Conservation (phyloP, 2,329 filamentous ascomycete species). For the Pestalotiopsis sp. region DNA sequence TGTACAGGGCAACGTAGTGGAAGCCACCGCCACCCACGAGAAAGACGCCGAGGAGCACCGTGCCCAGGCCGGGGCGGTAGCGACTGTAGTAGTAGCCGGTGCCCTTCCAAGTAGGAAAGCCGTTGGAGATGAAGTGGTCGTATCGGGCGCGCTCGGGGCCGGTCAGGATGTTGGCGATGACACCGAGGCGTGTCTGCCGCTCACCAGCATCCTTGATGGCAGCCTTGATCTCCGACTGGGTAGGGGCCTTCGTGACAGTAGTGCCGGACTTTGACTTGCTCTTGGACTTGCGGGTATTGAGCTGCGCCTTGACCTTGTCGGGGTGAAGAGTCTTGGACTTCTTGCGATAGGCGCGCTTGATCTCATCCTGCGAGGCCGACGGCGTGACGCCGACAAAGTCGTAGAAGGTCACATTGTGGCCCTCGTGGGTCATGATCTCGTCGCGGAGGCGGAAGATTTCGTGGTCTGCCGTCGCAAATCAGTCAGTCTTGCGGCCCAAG, state of each 20-base stretch:
- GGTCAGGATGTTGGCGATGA: slow-evolving; percentile 84
- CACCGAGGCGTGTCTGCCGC: slow-evolving; percentile 79
- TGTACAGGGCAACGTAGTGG: slow-evolving; percentile 84
- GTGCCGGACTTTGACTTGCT: slow-evolving; percentile 62
- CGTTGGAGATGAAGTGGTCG: slow-evolving; percentile 90
- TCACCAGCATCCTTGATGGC: slow-evolving; percentile 82
- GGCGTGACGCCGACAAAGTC: slow-evolving; percentile 81
- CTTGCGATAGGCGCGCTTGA: slow-evolving; percentile 93
- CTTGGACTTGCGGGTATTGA: slow-evolving; percentile 67
- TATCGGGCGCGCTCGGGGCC: slow-evolving; percentile 83
- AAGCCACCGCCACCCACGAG: slow-evolving; percentile 80
- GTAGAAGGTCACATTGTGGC: slow-evolving; percentile 86
- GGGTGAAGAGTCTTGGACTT: slow-evolving; percentile 83
- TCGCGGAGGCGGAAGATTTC: slow-evolving; percentile 97
- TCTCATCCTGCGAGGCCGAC: slow-evolving; percentile 79
- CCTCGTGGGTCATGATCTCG: slow-evolving; percentile 78
- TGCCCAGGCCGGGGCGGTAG: slow-evolving; percentile 87
- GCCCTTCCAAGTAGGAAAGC: slow-evolving; percentile 95
- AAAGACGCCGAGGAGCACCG: slow-evolving; percentile 81
- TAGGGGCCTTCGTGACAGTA: slow-evolving; percentile 71
- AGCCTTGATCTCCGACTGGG: slow-evolving; percentile 73
- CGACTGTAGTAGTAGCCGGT: slow-evolving; percentile 98
- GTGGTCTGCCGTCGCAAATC: slow-evolving; percentile 64
- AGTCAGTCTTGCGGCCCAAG: not conserved
- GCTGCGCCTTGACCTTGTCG: slow-evolving; percentile 90